Percentiles rank a stretch among this genome's conserved stretches.
Evolutionary conservation across 192 early-diverging fungal species (phyloP).

Genomic region (Thamnidium elegans): DNA sequence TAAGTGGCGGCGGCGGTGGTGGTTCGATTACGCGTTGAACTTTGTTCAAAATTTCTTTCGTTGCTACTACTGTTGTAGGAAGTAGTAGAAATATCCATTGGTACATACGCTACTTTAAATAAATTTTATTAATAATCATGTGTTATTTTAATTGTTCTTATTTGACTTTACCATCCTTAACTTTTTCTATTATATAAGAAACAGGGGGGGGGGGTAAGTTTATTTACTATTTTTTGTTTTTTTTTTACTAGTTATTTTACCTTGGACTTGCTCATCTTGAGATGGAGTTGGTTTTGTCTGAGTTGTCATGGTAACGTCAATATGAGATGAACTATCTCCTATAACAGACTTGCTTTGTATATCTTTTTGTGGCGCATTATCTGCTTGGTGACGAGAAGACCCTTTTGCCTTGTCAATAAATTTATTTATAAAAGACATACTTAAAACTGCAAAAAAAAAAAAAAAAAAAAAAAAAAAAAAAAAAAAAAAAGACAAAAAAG

Average conservation of each 20-base stretch:
- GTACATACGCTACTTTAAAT: neutral
- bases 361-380: neutral
- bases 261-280: neutral
- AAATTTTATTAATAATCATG: neutral
- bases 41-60: neutral
- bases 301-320: neutral
- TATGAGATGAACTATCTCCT: neutral
- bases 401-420: slow-evolving; percentile 34
- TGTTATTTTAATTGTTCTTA: neutral
- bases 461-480: slow-evolving; percentile 9
- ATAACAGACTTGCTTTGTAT: neutral
- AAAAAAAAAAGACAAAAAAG: slow-evolving; percentile 2
- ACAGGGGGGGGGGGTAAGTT: neutral
- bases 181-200: neutral
- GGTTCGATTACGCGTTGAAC: neutral
- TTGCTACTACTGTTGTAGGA: slow-evolving; percentile 5
- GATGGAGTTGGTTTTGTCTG: neutral
- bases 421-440: slow-evolving; percentile 37
- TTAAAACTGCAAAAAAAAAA: too few relatives aligned
- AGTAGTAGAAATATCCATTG: neutral
- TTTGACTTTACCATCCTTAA: neutral
- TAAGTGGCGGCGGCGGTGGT: neutral
- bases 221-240: neutral
- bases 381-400: slow-evolving; percentile 9
- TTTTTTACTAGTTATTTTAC: neutral